Evolutionary conservation across 495 filamentous ascomycete species (phyloP).

Genomic region (Letharia columbiana): DNA sequence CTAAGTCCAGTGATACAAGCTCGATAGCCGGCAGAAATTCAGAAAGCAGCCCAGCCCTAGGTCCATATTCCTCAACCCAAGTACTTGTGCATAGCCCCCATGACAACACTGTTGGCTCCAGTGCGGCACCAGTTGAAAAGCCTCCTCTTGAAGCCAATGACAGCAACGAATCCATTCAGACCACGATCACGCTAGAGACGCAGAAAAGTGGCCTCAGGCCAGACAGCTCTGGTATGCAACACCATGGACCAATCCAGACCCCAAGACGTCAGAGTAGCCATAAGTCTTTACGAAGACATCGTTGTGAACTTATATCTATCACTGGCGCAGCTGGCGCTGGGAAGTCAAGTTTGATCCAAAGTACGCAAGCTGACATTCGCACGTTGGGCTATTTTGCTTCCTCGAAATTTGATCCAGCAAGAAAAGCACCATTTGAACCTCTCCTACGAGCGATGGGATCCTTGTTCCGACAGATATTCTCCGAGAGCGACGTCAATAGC

Average conservation of each 20-base stretch:
- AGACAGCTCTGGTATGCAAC: slow-evolving; percentile 12
- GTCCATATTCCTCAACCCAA: slow-evolving; percentile 26
- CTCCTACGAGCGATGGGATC: slow-evolving; percentile 71
- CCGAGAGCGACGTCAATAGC: slow-evolving; percentile 75
- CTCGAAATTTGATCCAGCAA: slow-evolving; percentile 76
- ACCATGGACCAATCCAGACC: slow-evolving; percentile 18
- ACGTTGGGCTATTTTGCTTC: slow-evolving; percentile 71
- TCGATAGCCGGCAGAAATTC: slow-evolving; percentile 34
- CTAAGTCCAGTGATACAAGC: slow-evolving; percentile 43
- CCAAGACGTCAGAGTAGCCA: slow-evolving; percentile 37
- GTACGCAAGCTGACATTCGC: slow-evolving; percentile 63
- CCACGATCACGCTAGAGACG: slow-evolving; percentile 19
- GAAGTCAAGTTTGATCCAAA: slow-evolving; percentile 75
- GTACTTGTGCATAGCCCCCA: slow-evolving; percentile 19
- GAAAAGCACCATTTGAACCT: slow-evolving; percentile 73
- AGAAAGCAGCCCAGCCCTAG: slow-evolving; percentile 34
- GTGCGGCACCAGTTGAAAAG: slow-evolving; percentile 4
- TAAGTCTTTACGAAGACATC: slow-evolving; percentile 56
- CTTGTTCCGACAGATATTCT: slow-evolving; percentile 83
- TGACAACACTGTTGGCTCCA: slow-evolving; percentile 27
- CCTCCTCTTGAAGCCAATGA: slow-evolving; percentile 17
- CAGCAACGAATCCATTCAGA: slow-evolving; percentile 24
- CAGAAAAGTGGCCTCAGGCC: slow-evolving; percentile 12
- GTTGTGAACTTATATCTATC: slow-evolving; percentile 72
- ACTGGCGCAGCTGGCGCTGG: slow-evolving; percentile 69